Conservation (phyloP, 2,329 filamentous ascomycete genomes). For the Apiospora kogelbergensis region DNA sequence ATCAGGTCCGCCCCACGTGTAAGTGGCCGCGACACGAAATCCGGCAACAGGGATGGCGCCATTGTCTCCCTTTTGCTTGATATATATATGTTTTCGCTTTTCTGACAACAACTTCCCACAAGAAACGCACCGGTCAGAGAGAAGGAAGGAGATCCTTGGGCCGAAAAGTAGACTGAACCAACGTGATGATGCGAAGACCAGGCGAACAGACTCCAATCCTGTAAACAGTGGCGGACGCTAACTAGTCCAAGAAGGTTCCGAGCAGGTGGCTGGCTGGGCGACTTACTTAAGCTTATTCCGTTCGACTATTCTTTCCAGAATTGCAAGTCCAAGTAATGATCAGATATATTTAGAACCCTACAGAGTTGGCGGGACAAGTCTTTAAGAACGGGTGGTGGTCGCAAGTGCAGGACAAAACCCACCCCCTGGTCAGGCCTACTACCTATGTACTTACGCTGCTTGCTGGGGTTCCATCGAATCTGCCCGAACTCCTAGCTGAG, state of each 20-base stretch:
- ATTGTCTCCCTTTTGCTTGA: neutral
- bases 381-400: no score
- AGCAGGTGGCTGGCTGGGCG: neutral
- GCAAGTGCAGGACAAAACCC: no score
- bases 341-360: neutral
- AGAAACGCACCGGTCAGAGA: neutral
- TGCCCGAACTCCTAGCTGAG: neutral
- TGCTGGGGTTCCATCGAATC: neutral
- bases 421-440: neutral
- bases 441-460: no score
- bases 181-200: constrained; percentile 3
- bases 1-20: constrained; percentile 39
- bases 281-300: constrained; percentile 2
- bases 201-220: neutral
- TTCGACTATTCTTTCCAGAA: constrained; percentile 1
- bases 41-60: constrained; percentile 37
- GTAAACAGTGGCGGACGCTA: neutral
- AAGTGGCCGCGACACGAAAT: constrained; percentile 38
- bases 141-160: neutral
- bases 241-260: neutral
- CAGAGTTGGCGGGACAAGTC: neutral
- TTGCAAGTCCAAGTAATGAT: neutral
- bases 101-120: neutral
- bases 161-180: neutral
- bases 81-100: neutral